Evolutionary conservation across 305 asterid genomes (phyloP), one percentile per base, ranked within the genome.

Genomic region (Stenogyne calaminthoides): DNA sequence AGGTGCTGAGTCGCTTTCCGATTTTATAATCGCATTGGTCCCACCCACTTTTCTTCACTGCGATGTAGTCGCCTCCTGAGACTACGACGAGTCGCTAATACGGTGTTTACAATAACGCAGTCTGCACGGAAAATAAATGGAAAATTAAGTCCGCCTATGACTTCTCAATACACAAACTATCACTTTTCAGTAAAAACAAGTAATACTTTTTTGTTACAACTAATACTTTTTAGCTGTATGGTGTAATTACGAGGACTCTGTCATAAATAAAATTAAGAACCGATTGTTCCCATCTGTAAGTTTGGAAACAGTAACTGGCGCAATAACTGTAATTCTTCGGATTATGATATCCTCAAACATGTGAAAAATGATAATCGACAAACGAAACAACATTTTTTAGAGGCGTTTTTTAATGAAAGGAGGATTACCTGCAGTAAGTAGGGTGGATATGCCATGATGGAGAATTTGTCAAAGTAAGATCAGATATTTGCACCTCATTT

Each of bases 391-490:
- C 36, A 9, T n/a, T n/a, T 39, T 10, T 4, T n/a, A 25, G 2
- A 15, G 6, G 7, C 16, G 55, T 67, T n/a, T 32, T 20, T 4
- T 8, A 57, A 25, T 2, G 29, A 7, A 22, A 19, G 14, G 2
- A 15, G 0, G 37, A 2, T 3, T 72, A 88, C 96, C 87, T 89
- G 96, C 87, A 84, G 70, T 91, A 91, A 39, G 88, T 85, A 2
- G 97, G 97, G 76, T 89, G 96, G 32, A 91, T 84, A 71, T 85
- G 74, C 97, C 97, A 91, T 0, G 97, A 85, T 3, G 97, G 97
- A 64, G 97, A 89, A 70, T 91, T 84, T 37, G 73, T 71, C 71
- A 91, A 20, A 2, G 89, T 89, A 9, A 91, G 78, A 71, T 86
- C 25, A 16, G 96, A 86, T 74, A 89, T 88, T 69, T 86, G 93